Percentiles rank a stretch among this genome's conserved stretches.
These are phyloP conservation scores for Inonotus hispidus DNA, from an alignment of 1,284 basidiomycete species.

Conservation along the genomic window DNA sequence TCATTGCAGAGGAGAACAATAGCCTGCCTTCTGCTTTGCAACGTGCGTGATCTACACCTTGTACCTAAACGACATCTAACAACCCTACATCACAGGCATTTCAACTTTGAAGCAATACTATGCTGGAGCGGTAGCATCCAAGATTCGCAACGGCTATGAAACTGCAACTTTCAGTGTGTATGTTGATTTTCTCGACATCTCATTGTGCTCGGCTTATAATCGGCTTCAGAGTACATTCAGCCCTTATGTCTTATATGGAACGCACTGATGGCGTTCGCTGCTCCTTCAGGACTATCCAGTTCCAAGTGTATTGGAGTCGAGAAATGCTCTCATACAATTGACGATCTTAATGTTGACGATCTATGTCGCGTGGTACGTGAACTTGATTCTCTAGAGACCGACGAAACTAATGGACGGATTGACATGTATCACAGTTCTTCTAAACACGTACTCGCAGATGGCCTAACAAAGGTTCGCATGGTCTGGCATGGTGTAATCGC, in stretches of 20 bases:
- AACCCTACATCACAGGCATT: neutral
- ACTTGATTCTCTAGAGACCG: neutral
- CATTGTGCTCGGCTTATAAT: neutral
- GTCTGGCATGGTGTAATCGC: constrained; percentile 45
- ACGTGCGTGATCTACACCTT: neutral
- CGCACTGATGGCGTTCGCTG: neutral
- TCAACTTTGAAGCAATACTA: neutral
- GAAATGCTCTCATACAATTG: neutral
- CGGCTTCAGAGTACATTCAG: neutral
- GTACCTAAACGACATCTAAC: neutral
- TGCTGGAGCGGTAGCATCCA: neutral
- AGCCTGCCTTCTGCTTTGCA: neutral
- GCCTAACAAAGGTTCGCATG: constrained; percentile 30
- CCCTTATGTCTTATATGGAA: neutral
- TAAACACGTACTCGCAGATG: neutral
- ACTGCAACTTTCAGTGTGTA: neutral
- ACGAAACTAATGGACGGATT: neutral
- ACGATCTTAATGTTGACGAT: neutral
- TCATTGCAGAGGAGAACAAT: neutral
- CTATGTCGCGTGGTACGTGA: neutral
- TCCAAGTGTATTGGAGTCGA: neutral
- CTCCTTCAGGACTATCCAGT: neutral
- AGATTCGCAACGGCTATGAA: neutral
- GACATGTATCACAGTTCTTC: neutral
- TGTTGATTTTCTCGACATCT: neutral